These are phyloP conservation scores for Trypethelium eluteriae DNA, from an alignment of 495 filamentous ascomycete genomes.

Conservation along the genomic window DNA sequence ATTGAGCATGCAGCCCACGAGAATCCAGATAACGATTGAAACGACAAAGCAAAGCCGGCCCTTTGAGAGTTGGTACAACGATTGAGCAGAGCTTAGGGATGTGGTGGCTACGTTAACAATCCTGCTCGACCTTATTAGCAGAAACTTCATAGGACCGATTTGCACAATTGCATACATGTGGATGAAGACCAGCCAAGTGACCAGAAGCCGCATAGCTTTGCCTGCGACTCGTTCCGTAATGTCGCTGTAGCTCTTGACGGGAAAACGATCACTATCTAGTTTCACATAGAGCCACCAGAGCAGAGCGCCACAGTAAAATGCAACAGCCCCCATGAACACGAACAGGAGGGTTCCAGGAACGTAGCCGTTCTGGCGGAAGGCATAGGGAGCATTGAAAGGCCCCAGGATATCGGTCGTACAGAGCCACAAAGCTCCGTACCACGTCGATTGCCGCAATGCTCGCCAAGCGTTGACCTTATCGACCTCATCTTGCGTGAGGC, in stretches of 20 bases:
- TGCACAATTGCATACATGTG: slow-evolving; percentile 13
- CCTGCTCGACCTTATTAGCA: background rate
- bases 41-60: slow-evolving; percentile 48
- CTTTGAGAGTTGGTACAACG: slow-evolving; percentile 51
- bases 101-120: slow-evolving; percentile 49
- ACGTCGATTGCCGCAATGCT: slow-evolving; percentile 40
- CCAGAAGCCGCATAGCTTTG: slow-evolving; percentile 16
- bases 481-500: slow-evolving; percentile 38
- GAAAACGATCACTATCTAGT: slow-evolving; percentile 20
- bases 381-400: slow-evolving; percentile 44
- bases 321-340: slow-evolving; percentile 21
- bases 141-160: background rate
- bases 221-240: slow-evolving; percentile 21
- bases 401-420: slow-evolving; percentile 58
- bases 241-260: slow-evolving; percentile 23
- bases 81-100: slow-evolving; percentile 49
- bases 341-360: slow-evolving; percentile 21
- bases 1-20: slow-evolving; percentile 42
- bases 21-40: slow-evolving; percentile 43
- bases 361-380: slow-evolving; percentile 23
- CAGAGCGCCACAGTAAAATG: slow-evolving; percentile 21
- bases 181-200: slow-evolving; percentile 25
- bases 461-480: slow-evolving; percentile 39
- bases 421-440: slow-evolving; percentile 47
- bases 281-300: slow-evolving; percentile 26